Evolutionary conservation across 1,284 basidiomycete genomes (phyloP).

Genomic region (Malassezia vespertilionis): DNA sequence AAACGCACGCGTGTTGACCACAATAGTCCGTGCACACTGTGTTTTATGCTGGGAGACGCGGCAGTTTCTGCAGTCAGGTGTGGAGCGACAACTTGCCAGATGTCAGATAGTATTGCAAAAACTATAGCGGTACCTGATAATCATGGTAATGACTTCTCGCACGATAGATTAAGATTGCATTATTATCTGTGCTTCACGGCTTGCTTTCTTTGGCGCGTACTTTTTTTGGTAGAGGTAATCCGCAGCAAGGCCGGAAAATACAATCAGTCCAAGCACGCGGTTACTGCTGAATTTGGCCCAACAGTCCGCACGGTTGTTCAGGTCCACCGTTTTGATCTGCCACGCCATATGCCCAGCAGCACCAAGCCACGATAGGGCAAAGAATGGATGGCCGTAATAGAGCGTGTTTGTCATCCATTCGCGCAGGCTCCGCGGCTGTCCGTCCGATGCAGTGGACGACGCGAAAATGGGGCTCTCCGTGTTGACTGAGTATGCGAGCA

Average conservation of each 20-base stretch:
- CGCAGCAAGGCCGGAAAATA: constrained; percentile 69
- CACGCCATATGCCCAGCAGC: constrained; percentile 69
- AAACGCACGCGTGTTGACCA: too few relatives aligned
- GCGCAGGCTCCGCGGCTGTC: not conserved
- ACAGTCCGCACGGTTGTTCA: constrained; percentile 69
- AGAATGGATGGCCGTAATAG: constrained; percentile 64
- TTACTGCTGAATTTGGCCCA: constrained; percentile 84
- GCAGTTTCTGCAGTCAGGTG: too few relatives aligned
- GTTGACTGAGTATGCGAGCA: constrained; percentile 59
- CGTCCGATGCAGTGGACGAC: not conserved
- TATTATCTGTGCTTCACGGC: too few relatives aligned
- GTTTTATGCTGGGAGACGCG: too few relatives aligned
- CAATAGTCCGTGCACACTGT: too few relatives aligned
- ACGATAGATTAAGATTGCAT: too few relatives aligned
- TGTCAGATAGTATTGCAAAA: too few relatives aligned
- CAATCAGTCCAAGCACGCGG: constrained; percentile 74
- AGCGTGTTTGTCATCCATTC: constrained; percentile 51
- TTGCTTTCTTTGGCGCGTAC: not conserved
- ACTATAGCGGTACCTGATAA: too few relatives aligned
- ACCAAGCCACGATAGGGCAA: constrained; percentile 59
- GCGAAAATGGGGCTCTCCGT: constrained; percentile 10
- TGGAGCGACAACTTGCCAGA: too few relatives aligned
- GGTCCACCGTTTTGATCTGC: constrained; percentile 60
- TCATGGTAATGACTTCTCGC: too few relatives aligned
- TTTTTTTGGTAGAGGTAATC: constrained; percentile 57